Base-by-base conservation (phyloP, 306 rosid genomes). In the Cicer chorassanicum region DNA sequence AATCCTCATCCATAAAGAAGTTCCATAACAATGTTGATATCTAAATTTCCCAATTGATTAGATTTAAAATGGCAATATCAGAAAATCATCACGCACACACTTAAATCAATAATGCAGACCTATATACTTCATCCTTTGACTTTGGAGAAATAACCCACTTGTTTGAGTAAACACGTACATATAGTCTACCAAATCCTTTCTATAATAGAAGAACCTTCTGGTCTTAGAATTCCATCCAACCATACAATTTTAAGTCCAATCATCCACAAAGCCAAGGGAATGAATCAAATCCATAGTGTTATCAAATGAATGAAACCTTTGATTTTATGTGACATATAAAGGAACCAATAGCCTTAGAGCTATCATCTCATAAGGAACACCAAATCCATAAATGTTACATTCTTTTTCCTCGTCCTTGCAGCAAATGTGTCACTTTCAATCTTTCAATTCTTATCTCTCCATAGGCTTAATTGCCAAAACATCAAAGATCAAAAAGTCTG, bases 101-200 rank as follows among this genome's bases (percentile, higher is more conserved):
- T 21, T 21, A 21, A 21, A 21, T 21, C 57, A 95, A 75, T 87
- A 95, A 69, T 68, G 98, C 99, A 39, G 97, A 95, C 56, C 90
- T 84, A 79, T 86, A 90, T 39, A 92, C 85, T 79, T 92, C 96
- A 67, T 89, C 88, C 54, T 85, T 87, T 42, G 98, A 90, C 85
- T 92, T 94, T 2, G 92, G 88, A 81, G 92, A 85, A 49, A 85
- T 12, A 74, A 77, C 82, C 99, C 96, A 92, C 76, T 78, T 92
- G 70, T 90, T 78, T 92, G 99, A 82, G 90, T 90, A 88, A 95
- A 95, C 98, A 92, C 90, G 80, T 84, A 95, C 88, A 95, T 76
- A 74, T 86, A 95, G 6, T 87, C 91, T 61, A 92, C 99, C 60
- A 90, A 84, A 86, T 92, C 98, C 76, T 86, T 84, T 49, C 61